Conservation (phyloP, 1,284 basidiomycete genomes). For the Clitocybe nebularis region DNA sequence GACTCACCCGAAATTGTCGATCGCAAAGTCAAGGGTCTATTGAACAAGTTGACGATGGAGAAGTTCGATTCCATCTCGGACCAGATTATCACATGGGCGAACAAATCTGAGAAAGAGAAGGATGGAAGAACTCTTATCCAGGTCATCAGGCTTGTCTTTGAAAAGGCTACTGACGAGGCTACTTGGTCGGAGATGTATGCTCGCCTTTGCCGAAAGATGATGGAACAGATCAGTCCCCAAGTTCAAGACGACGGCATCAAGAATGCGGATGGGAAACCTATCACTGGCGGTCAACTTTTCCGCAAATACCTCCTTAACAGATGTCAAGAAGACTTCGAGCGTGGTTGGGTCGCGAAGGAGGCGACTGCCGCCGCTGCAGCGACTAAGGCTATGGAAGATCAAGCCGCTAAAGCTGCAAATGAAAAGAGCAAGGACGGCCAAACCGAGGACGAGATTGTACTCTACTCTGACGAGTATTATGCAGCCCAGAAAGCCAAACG, state of each 20-base stretch:
- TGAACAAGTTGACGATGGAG: slow-evolving; percentile 98
- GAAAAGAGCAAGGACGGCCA: slow-evolving; percentile 46
- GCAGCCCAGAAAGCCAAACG: slow-evolving; percentile 96
- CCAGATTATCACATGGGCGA: slow-evolving; percentile 92
- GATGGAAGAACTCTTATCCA: slow-evolving; percentile 93
- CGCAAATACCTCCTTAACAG: slow-evolving; percentile 90
- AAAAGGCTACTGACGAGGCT: slow-evolving; percentile 95
- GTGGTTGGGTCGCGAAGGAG: slow-evolving; percentile 78
- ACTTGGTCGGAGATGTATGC: slow-evolving; percentile 98
- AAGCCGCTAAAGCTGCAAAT: slow-evolving; percentile 58
- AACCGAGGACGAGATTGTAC: slow-evolving; percentile 45
- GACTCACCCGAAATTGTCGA: slow-evolving; percentile 84
- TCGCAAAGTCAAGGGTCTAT: slow-evolving; percentile 88
- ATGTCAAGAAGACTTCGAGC: slow-evolving; percentile 95
- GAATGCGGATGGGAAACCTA: slow-evolving; percentile 76
- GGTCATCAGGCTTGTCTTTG: slow-evolving; percentile 94
- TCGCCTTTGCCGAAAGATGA: slow-evolving; percentile 89
- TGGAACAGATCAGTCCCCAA: slow-evolving; percentile 82
- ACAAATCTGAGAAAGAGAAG: slow-evolving; percentile 89
- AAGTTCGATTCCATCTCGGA: slow-evolving; percentile 94
- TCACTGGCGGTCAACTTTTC: slow-evolving; percentile 91
- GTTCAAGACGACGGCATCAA: slow-evolving; percentile 86
- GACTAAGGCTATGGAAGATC: slow-evolving; percentile 54
- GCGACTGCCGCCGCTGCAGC: slow-evolving; percentile 57
- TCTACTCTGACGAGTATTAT: slow-evolving; percentile 97